Evolutionary conservation across 495 filamentous ascomycete species (phyloP).

Genomic region (Pyronema omphalodes): DNA sequence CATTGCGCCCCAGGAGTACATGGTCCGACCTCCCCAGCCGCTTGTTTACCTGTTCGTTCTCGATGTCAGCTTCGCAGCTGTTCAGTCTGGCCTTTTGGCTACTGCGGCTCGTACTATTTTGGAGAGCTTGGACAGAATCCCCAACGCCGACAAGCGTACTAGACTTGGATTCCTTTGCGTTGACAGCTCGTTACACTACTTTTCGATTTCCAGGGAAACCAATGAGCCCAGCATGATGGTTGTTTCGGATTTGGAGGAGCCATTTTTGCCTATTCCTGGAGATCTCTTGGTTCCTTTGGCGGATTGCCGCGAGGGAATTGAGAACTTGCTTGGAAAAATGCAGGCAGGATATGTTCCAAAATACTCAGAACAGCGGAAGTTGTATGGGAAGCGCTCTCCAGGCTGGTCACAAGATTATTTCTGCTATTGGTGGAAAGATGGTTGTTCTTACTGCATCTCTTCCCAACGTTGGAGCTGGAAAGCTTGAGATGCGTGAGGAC

Average conservation of each 20-base stretch:
- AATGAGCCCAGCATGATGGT: constrained; percentile 82
- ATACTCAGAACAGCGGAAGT: constrained; percentile 66
- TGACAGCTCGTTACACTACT: constrained; percentile 89
- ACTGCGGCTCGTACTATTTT: constrained; percentile 86
- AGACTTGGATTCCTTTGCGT: constrained; percentile 89
- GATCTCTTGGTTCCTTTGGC: constrained; percentile 83
- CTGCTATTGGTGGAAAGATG: constrained; percentile 83
- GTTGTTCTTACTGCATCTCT: constrained; percentile 73
- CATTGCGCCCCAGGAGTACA: constrained; percentile 95
- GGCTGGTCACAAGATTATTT: constrained; percentile 87
- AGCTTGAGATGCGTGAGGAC: constrained; percentile 86
- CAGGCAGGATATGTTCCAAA: constrained; percentile 95
- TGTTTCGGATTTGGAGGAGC: constrained; percentile 88
- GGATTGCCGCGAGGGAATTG: constrained; percentile 77
- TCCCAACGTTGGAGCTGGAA: constrained; percentile 78
- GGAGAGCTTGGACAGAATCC: constrained; percentile 90
- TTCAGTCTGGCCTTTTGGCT: constrained; percentile 82
- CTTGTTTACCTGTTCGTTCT: constrained; percentile 96
- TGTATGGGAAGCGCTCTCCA: constrained; percentile 87
- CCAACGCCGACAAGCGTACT: constrained; percentile 85
- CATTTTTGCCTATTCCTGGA: constrained; percentile 82
- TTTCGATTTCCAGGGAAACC: constrained; percentile 73
- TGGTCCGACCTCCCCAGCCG: constrained; percentile 93
- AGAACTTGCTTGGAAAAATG: constrained; percentile 74
- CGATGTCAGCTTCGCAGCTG: constrained; percentile 84